Evolutionary conservation across 768 basidiomycete genomes (phyloP).

Genomic region (Rhizopogon salebrosus): DNA sequence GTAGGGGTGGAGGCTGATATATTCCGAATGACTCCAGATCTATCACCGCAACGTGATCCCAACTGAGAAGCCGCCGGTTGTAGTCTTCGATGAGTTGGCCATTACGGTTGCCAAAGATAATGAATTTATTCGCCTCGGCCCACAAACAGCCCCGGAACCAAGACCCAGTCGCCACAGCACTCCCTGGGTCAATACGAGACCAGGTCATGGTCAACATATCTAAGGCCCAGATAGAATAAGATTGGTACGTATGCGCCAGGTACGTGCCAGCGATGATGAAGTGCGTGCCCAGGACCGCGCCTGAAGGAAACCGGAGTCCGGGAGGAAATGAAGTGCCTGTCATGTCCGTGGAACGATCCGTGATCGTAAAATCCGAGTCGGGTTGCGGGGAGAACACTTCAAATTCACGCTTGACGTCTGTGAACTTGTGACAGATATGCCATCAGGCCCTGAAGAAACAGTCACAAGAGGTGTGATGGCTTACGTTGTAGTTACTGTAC

Average conservation of each 20-base stretch:
- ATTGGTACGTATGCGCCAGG: constrained; percentile 89
- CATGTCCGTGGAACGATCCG: constrained; percentile 81
- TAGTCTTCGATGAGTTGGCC: constrained; percentile 91
- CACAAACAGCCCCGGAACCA: constrained; percentile 94
- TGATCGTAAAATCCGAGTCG: constrained; percentile 68
- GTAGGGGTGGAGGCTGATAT: constrained; percentile 77
- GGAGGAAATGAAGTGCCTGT: constrained; percentile 80
- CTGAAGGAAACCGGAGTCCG: constrained; percentile 93
- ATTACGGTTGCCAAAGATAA: constrained; percentile 86
- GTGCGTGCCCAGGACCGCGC: constrained; percentile 84
- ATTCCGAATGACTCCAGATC: constrained; percentile 95
- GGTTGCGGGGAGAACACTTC: constrained; percentile 85
- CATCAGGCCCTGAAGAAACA: constrained; percentile 7
- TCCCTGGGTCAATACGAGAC: constrained; percentile 86
- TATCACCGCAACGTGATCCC: constrained; percentile 88
- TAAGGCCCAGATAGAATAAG: constrained; percentile 95
- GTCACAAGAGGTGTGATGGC: constrained; percentile 20
- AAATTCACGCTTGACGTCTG: constrained; percentile 92
- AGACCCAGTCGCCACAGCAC: constrained; percentile 79
- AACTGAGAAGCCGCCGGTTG: constrained; percentile 83
- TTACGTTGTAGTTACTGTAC: constrained; percentile 94
- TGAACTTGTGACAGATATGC: constrained; percentile 52
- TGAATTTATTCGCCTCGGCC: constrained; percentile 77
- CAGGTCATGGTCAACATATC: constrained; percentile 80
- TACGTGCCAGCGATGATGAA: constrained; percentile 95